Evolutionary conservation across 495 filamentous ascomycete species (phyloP), one percentile per base, ranked within the genome.

Genomic region (Penicillium lagena): DNA sequence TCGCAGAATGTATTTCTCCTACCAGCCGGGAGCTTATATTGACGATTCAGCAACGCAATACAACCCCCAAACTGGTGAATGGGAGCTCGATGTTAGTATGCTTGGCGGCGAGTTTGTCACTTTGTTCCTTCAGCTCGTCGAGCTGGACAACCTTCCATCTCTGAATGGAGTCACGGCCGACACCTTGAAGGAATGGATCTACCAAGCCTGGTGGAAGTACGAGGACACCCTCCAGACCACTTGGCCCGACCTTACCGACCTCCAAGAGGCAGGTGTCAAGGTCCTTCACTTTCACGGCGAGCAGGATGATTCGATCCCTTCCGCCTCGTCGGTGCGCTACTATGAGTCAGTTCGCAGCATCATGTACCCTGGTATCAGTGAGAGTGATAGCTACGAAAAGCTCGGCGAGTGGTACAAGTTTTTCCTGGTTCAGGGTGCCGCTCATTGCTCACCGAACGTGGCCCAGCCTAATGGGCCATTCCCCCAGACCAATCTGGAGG

Each of bases 281-380:
- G 41, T 79, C 33, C 29, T 78, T 2, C 67, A 68, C 34, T 63
- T 60, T 41, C 73, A 78, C 46, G 75, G 75, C 13, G 72, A 76
- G 51, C 55, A 63, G 1, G 75, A 78, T 44, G 44, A 49, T 32
- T 48, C 44, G 12, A 71, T 78, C 34, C 71, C 73, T 0, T 56
- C 71, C 0, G 68, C 39, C 15, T 70, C 66, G 7, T 75, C 71
- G 0, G 63, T 72, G 7, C 64, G 60, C 31, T 77, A 72, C 45
- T 62, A 64, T 36, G 68, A 78, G 22, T 63, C 70, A 6, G 75
- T 77, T n/a, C 55, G 69, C 9, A 49, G 47, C 12, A 53, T 60
- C 29, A 78, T 77, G 74, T 75, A 70, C 46, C 65, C 65, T 1
- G 39, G 44, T n/a, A 36, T 64, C 2, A 37, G 42, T 9, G 64